phyloP scores from a whole-genome alignment of 2,329 filamentous ascomycete species.

The Rhynchosporium agropyri region DNA sequence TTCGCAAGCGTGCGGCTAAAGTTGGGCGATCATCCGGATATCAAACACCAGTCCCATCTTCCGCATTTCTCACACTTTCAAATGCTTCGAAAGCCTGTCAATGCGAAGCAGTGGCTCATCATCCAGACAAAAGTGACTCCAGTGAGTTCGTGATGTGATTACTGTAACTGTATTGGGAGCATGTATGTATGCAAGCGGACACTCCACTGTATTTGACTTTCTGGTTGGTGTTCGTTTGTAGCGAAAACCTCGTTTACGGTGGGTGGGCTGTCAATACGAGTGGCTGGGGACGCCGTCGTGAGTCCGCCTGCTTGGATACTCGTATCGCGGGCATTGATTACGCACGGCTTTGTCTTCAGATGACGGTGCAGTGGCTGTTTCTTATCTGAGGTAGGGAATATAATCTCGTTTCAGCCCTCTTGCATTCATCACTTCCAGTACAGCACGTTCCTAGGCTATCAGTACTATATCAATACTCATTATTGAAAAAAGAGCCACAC shows the following conservation, averaged over 20 bases:
- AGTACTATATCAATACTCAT: not conserved
- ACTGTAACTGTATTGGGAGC: constrained; percentile 4
- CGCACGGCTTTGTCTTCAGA: not conserved
- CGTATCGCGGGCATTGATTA: not conserved
- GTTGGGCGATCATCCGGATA: constrained; percentile 3
- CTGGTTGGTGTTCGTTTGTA: not conserved
- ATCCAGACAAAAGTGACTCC: not conserved
- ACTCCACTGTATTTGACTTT: not conserved
- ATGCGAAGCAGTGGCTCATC: constrained; percentile 11
- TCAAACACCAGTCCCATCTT: constrained; percentile 11
- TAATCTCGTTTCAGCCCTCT: constrained; percentile 14
- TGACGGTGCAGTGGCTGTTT: not conserved
- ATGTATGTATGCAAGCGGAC: constrained; percentile 2
- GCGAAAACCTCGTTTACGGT: not conserved
- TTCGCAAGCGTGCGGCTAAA: constrained; percentile 12
- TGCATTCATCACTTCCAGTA: not conserved
- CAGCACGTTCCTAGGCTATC: not conserved
- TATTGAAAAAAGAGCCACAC: not conserved
- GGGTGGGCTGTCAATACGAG: not conserved
- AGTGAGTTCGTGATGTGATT: constrained; percentile 5
- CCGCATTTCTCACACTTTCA: constrained; percentile 7
- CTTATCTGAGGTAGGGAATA: not conserved
- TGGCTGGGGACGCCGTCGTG: constrained; percentile 4
- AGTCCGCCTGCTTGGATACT: constrained; percentile 12
- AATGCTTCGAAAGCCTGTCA: constrained; percentile 12